phyloP scores from a whole-genome alignment of 805 yeast genomes.

The Zygotorulaspora chibaensis region DNA sequence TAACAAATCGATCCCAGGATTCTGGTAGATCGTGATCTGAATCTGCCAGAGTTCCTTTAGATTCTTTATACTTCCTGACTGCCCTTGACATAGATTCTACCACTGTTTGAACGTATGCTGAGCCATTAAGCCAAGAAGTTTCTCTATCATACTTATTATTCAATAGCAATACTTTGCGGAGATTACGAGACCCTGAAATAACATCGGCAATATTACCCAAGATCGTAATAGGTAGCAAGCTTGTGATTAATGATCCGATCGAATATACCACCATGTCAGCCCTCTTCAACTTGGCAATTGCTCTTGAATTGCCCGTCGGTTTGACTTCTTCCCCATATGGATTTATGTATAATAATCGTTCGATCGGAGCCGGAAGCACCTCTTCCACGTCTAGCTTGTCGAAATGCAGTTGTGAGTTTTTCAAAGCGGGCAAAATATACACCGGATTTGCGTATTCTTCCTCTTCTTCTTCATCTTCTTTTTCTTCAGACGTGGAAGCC shows the following conservation, averaged over 20 bases:
- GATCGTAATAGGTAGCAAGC: conserved; percentile 73
- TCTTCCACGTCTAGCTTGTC: conserved; percentile 48
- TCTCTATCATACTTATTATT: conserved; percentile 81
- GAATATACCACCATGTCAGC: conserved; percentile 65
- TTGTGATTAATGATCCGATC: conserved; percentile 86
- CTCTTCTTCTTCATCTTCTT: conserved; percentile 45
- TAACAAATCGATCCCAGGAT: conserved; percentile 47
- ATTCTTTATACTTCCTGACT: conserved; percentile 18
- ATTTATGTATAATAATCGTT: conserved; percentile 71
- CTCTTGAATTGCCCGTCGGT: conserved; percentile 67
- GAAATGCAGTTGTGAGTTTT: conserved; percentile 69
- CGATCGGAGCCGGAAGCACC: conserved; percentile 71
- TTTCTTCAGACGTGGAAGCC: not conserved
- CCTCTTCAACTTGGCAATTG: conserved; percentile 44
- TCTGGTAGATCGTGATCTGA: conserved; percentile 12
- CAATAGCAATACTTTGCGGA: conserved; percentile 54
- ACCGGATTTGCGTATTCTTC: conserved; percentile 52
- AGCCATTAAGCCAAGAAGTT: conserved; percentile 61
- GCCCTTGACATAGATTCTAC: conserved; percentile 33
- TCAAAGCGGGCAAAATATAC: conserved; percentile 63
- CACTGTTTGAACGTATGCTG: conserved; percentile 53
- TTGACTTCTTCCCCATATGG: conserved; percentile 84
- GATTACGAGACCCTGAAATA: conserved; percentile 34
- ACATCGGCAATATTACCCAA: conserved; percentile 70
- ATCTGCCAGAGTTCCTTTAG: conserved; percentile 14